Evolutionary conservation across 495 filamentous ascomycete species (phyloP).

Genomic region (Platismatia glauca): DNA sequence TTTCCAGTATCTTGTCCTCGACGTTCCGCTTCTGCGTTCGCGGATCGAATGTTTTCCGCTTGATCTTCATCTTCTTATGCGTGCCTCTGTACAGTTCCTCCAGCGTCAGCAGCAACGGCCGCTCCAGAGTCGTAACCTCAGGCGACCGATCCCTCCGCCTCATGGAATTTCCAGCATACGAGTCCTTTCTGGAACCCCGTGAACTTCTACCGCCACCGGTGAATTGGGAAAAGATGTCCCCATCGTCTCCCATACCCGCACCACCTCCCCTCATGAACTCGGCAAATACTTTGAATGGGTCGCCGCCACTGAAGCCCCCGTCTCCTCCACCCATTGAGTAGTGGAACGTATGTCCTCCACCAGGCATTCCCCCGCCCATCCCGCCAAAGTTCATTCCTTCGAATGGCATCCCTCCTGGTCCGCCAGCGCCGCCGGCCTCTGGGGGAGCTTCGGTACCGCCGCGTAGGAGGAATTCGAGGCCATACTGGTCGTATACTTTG

Average conservation of each 20-base stretch:
- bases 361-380: conserved; percentile 43
- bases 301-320: conserved; percentile 44
- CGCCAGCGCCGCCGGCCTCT: conserved; percentile 32
- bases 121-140: conserved; percentile 85
- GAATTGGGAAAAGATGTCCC: conserved; percentile 45
- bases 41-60: conserved; percentile 86
- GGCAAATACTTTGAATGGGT: conserved; percentile 74
- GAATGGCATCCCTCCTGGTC: conserved; percentile 47
- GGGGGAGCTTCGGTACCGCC: conserved; percentile 69
- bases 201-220: conserved; percentile 37
- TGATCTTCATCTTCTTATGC: conserved; percentile 94
- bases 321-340: conserved; percentile 56
- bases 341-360: conserved; percentile 58
- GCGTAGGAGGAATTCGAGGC: conserved; percentile 82
- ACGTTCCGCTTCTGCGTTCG: conserved; percentile 68
- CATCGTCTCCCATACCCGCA: conserved; percentile 42
- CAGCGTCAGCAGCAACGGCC: conserved; percentile 66
- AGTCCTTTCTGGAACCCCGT: conserved; percentile 20
- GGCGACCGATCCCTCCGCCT: conserved; percentile 50
- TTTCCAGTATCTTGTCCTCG: conserved; percentile 83
- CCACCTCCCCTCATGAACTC: conserved; percentile 61
- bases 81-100: conserved; percentile 80
- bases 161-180: conserved; percentile 27
- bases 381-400: conserved; percentile 45
- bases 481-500: conserved; percentile 90